phyloP scores from a whole-genome alignment of 495 filamentous ascomycete genomes.

The Sabuloglossum arenarium region DNA sequence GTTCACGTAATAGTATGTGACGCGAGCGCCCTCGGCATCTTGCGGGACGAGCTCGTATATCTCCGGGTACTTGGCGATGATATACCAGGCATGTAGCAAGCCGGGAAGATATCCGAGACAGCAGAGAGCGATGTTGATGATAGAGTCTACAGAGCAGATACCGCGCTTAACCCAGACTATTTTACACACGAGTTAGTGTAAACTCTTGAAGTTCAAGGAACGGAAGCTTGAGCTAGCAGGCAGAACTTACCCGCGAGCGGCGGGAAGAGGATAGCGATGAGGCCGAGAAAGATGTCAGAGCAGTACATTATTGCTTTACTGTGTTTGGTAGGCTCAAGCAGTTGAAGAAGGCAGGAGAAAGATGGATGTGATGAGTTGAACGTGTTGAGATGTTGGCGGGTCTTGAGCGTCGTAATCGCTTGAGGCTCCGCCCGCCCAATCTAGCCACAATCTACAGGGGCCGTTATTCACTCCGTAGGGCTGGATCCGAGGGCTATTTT shows the following conservation, averaged over 20 bases:
- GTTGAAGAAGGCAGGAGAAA: background rate
- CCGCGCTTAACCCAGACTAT: conserved; percentile 91
- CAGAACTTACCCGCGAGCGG: conserved; percentile 59
- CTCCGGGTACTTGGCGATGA: conserved; percentile 70
- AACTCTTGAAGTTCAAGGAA: background rate
- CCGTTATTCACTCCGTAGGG: too few species aligned
- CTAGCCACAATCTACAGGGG: too few species aligned
- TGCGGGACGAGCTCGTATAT: conserved; percentile 39
- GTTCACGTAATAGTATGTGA: conserved; percentile 23
- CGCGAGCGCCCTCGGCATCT: conserved; percentile 18
- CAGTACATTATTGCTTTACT: conserved; percentile 30
- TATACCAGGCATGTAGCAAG: conserved; percentile 93
- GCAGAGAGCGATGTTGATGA: conserved; percentile 91
- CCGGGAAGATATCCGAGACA: conserved; percentile 79
- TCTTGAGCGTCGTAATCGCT: background rate
- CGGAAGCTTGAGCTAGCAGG: background rate
- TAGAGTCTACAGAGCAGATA: conserved; percentile 75
- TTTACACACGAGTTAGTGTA: background rate
- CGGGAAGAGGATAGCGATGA: conserved; percentile 83
- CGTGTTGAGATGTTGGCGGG: background rate
- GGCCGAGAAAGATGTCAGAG: conserved; percentile 72
- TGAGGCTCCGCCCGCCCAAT: background rate
- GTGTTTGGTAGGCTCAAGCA: background rate
- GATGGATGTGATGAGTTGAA: background rate
- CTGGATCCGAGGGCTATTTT: background rate